Evolutionary conservation across 139 green algal genomes (phyloP), one percentile per base, ranked within the genome.

Genomic region (Spirogloea muscicola): DNA sequence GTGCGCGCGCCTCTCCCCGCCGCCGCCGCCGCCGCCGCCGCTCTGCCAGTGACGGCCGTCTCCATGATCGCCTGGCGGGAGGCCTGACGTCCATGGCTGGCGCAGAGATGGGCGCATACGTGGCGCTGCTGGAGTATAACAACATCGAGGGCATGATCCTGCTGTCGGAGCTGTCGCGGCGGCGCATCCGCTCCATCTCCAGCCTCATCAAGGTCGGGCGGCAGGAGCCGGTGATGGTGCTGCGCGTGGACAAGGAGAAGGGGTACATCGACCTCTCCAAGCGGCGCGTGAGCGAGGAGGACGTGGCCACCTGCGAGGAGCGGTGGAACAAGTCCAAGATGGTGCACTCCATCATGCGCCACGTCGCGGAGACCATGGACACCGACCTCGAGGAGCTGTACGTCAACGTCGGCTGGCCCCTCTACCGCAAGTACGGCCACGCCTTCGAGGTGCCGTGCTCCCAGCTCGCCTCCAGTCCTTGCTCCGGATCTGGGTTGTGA

Each of bases 261-360:
- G 94, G 94, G 0, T 99, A 99, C 88, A 99, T 99, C 60, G 94
- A 99, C 68, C 76, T 99, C 27, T 97, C 92, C 40, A 99, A 99
- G 80, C 81, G 94, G 58, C 88, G 94, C n/a, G 94, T 99, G 33
- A 88, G 82, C 3, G 87, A 90, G 6, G 94, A 99, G 81, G 94
- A 99, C 58, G 75, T 97, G n/a, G 63, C 77, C 21, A 79, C 80
- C 39, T 95, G 89, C 61, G 94, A 99, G 68, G 95, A 98, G 59
- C 79, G 80, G 55, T 99, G 92, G 84, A 93, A 93, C 74, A 97
- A 97, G 73, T 94, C 86, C 51, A 98, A 98, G 79, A 87, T 99
- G 87, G 94, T 89, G 6, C 94, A 99, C 86, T 91, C 86, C 69
- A 99, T 99, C 88, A 96, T 98, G 90, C 86, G 93, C 9, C 95